These are phyloP conservation scores for Capronia americana DNA, from an alignment of 2,329 filamentous ascomycete species.

Conservation along the genomic window DNA sequence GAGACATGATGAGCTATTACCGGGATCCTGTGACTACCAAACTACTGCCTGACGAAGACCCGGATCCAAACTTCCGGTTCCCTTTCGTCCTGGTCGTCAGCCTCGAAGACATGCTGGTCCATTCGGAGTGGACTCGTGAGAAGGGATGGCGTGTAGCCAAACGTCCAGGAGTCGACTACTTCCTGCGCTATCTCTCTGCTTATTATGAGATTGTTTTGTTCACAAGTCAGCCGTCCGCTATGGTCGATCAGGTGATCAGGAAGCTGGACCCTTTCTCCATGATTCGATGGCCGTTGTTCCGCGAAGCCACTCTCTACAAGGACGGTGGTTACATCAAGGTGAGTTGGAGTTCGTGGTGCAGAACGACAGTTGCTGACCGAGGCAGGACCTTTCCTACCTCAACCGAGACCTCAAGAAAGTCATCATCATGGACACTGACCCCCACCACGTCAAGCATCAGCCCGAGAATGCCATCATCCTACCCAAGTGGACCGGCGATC, in stretches of 20 bases:
- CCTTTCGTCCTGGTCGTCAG: slow-evolving; percentile 93
- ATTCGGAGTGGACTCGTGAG: slow-evolving; percentile 92
- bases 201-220: slow-evolving; percentile 99
- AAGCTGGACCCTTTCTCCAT: slow-evolving; percentile 96
- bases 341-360: slow-evolving; percentile 40
- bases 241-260: slow-evolving; percentile 84
- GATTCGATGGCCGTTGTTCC: slow-evolving; percentile 92
- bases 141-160: slow-evolving; percentile 96
- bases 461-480: slow-evolving; percentile 96
- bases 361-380: slow-evolving; percentile 37
- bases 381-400: slow-evolving; percentile 90
- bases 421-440: slow-evolving; percentile 88
- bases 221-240: slow-evolving; percentile 82
- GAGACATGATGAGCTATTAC: slow-evolving; percentile 85
- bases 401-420: slow-evolving; percentile 96
- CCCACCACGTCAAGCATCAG: slow-evolving; percentile 81
- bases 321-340: slow-evolving; percentile 97
- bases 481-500: slow-evolving; percentile 85
- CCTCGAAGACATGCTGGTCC: slow-evolving; percentile 90
- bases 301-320: slow-evolving; percentile 96
- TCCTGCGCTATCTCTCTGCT: slow-evolving; percentile 92
- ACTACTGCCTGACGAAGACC: slow-evolving; percentile 71
- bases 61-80: slow-evolving; percentile 76
- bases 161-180: slow-evolving; percentile 94
- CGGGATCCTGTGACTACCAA: slow-evolving; percentile 95